Percentiles rank a stretch among this genome's conserved stretches.
These are phyloP conservation scores for Crepidotus variabilis DNA, from an alignment of 768 basidiomycete species.

Conservation along the genomic window DNA sequence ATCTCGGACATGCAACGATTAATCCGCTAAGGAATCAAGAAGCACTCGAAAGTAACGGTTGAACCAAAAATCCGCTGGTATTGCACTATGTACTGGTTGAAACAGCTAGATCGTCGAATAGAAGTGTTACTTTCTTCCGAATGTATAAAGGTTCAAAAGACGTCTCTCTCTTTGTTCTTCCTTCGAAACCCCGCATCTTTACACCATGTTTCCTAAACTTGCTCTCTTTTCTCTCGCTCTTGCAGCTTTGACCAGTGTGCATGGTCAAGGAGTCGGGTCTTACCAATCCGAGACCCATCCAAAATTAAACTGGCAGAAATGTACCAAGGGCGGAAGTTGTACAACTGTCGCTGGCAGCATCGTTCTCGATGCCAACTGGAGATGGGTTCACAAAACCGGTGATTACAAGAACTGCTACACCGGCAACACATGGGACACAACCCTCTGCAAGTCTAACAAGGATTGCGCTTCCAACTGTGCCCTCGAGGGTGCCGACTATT, in stretches of 20 bases:
- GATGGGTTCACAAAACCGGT: constrained; percentile 39
- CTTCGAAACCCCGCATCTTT: too few species aligned
- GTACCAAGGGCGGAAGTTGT: constrained; percentile 41
- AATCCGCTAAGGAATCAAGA: not conserved
- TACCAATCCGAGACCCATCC: constrained; percentile 46
- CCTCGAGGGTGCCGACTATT: constrained; percentile 26
- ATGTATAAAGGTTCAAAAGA: too few species aligned
- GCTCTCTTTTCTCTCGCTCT: constrained; percentile 26
- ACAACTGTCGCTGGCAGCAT: constrained; percentile 27
- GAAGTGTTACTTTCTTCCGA: too few species aligned
- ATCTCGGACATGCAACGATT: not conserved
- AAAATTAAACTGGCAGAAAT: constrained; percentile 36
- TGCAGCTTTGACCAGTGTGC: constrained; percentile 30
- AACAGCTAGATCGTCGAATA: not conserved
- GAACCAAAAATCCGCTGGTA: not conserved
- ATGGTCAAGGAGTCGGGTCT: constrained; percentile 49
- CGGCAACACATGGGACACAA: constrained; percentile 51
- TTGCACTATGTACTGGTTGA: not conserved
- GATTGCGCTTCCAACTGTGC: constrained; percentile 39
- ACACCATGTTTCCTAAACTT: constrained; percentile 34
- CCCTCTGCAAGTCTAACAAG: constrained; percentile 42
- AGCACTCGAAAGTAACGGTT: not conserved
- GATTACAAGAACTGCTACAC: constrained; percentile 47
- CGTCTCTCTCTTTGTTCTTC: too few species aligned
- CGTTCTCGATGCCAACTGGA: constrained; percentile 52